Base-by-base conservation (phyloP, 1,284 basidiomycete genomes). In the Boletus sp. region DNA sequence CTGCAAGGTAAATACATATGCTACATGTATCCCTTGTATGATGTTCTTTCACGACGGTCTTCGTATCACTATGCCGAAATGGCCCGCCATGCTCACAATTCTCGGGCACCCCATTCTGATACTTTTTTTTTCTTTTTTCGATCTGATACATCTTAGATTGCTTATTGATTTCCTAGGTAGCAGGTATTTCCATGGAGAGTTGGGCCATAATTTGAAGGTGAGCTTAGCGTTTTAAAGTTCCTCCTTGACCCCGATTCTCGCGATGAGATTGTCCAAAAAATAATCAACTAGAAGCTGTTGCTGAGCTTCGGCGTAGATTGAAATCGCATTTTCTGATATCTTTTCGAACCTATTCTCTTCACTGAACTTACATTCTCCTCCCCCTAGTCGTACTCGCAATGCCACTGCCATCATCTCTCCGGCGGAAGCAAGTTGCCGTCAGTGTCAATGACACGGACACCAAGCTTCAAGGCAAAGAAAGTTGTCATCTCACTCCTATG, bases 221-320 rank as follows among this genome's bases (percentile, higher is more conserved):
- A 57, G 57, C n/a, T 37, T 4, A 1, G 29, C 2, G 5, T 41
- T 27, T 27, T 33, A 16, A 5, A n/a, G 8, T 25, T 1, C 2
- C 5, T 25, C 3, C 29, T 41, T 19, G 22, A 17, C 33, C 4
- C 4, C 8, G 13, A 2, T 44, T 46, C 3, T 43, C 6, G 34
- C 13, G 44, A 58, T 56, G 77, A 79, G 69, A 44, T 35, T 50
- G 13, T 35, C 14, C 12, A 13, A 55, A 66, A 71, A 70, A 75
- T 66, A 70, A 83, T 84, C 83, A 84, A 86, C 84, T 86, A 86
- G 84, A 86, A 84, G 82, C 84, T 86, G 84, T 86, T 86, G 66
- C 78, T 83, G 77, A 86, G 81, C 77, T 74, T 72, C 62, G 72
- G 78, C 78, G 47, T 72, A 77, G 83, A 84, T 80, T 78, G 68